phyloP scores from a whole-genome alignment of 495 filamentous ascomycete genomes.

The Penicillium herquei region DNA sequence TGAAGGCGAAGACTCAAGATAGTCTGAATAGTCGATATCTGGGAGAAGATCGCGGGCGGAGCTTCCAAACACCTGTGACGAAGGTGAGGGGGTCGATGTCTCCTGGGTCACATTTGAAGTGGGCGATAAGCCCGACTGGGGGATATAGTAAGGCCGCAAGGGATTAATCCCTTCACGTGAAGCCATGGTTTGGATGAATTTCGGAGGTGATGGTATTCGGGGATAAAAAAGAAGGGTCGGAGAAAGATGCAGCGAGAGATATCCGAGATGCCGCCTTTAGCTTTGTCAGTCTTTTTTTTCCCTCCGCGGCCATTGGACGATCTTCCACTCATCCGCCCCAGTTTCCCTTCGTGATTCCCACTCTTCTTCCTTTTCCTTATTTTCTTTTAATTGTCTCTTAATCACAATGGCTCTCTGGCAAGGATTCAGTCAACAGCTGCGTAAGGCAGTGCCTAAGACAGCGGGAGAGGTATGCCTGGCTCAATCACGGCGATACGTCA shows the following conservation, averaged over 20 bases:
- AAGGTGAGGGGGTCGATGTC: conserved; percentile 38
- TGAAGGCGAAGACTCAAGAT: conserved; percentile 75
- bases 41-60: conserved; percentile 81
- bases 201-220: conserved; percentile 9
- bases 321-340: conserved; percentile 1
- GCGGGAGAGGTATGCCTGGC: conserved; percentile 30
- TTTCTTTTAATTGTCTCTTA: conserved; percentile 3
- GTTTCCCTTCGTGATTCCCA: conserved; percentile 4
- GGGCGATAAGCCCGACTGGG: conserved; percentile 55
- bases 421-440: conserved; percentile 37
- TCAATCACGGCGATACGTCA: conserved; percentile 35
- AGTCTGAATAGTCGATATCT: conserved; percentile 87
- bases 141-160: conserved; percentile 90
- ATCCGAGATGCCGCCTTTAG: conserved; percentile 21
- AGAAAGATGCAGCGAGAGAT: conserved; percentile 17
- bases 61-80: conserved; percentile 56
- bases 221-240: conserved; percentile 18
- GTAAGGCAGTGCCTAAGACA: conserved; percentile 30
- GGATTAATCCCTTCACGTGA: conserved; percentile 74
- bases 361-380: conserved; percentile 5
- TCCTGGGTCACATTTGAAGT: conserved; percentile 36
- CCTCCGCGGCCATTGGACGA: conserved; percentile 26
- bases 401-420: conserved; percentile 40
- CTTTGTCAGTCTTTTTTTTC: conserved; percentile 30
- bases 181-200: conserved; percentile 32